Percentiles rank a stretch among this genome's conserved stretches.
Evolutionary conservation across 2,329 filamentous ascomycete species (phyloP).

Genomic region (Colletotrichum tofieldiae): DNA sequence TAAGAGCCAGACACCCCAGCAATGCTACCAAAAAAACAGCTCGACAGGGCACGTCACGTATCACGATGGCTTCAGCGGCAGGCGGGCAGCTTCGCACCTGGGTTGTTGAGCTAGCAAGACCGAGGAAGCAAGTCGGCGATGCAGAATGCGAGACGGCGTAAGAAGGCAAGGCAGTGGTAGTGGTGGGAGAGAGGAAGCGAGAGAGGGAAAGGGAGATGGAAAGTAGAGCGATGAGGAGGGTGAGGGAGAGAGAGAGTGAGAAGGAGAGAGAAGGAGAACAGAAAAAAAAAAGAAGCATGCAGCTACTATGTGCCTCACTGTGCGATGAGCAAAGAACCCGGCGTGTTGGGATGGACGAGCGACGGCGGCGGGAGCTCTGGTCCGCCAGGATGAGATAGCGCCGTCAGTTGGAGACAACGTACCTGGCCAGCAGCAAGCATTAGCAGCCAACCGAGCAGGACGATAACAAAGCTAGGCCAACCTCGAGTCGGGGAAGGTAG

Average conservation of each 20-base stretch:
- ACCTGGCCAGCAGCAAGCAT: constrained; percentile 3
- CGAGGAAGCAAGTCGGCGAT: not conserved
- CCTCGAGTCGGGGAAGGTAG: constrained; percentile 5
- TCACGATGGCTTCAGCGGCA: constrained; percentile 40
- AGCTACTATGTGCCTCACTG: constrained; percentile 14
- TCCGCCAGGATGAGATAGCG: constrained; percentile 23
- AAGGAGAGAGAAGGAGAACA: not conserved
- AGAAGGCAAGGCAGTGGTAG: not conserved
- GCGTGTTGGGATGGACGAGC: constrained; percentile 20
- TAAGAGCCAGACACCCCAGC: constrained; percentile 40
- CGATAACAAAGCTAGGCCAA: constrained; percentile 13
- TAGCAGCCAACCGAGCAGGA: constrained; percentile 11
- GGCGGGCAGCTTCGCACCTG: constrained; percentile 20
- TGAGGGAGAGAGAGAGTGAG: not conserved
- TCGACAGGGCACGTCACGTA: constrained; percentile 40
- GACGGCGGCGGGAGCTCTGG: constrained; percentile 27
- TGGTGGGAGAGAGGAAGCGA: not conserved
- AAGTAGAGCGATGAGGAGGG: not conserved
- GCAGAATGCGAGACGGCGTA: constrained; percentile 23
- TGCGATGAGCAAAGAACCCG: constrained; percentile 12
- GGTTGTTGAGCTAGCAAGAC: constrained; percentile 1
- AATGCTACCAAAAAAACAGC: constrained; percentile 35
- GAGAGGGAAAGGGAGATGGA: not conserved
- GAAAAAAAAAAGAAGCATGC: not conserved
- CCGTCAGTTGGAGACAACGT: not conserved